Base-by-base conservation (phyloP, 352 stramenopile species). In the Phytophthora pluvialis region DNA sequence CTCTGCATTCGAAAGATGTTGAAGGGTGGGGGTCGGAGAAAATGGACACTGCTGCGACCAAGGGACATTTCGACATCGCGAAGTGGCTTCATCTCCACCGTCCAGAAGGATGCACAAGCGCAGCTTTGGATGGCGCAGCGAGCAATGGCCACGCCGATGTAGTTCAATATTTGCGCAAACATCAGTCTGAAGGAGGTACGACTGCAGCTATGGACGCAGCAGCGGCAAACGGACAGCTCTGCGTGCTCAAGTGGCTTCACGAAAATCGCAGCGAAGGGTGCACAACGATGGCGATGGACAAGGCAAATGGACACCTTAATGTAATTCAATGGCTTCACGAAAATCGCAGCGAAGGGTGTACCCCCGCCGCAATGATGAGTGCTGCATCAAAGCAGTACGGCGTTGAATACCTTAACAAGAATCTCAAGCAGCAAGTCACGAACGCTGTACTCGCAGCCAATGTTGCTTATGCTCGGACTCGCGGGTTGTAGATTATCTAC, bases 231-330 rank as follows among this genome's bases (percentile, higher is more conserved):
- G 63, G 64, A 3, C 49, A 62, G 16, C 13, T 67, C 0, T 5
- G 21, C 2, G 26, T 67, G 1, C 49, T 72, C 3, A 16, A 42
- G 35, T 72, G 39, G 48, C 4, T 72, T 16, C 43, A 61, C 21
- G 4, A 39, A 16, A 47, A 67, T 33, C 56, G 64, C 9, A 15
- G 8, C 0, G 57, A 72, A 57, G 64, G 56, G 7, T 67, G 64
- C 32, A 60, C 56, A 4, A 39, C 36, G 0, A 26, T 16, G 16
- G 62, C 53, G 11, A 65, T 70, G 62, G 55, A n/a, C n/a, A n/a
- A 63, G 18, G n/a, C 13, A 18, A 42, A 42, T 42, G 35, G 35
- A 42, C 35, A 42, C 13, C 35, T 42, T 4, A 15, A 16, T 11
- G 35, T 42, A n/a, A n/a, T n/a, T n/a, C n/a, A n/a, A n/a, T n/a